Conservation (phyloP, 495 filamentous ascomycete species). For the Saxophila tyrrhenica region DNA sequence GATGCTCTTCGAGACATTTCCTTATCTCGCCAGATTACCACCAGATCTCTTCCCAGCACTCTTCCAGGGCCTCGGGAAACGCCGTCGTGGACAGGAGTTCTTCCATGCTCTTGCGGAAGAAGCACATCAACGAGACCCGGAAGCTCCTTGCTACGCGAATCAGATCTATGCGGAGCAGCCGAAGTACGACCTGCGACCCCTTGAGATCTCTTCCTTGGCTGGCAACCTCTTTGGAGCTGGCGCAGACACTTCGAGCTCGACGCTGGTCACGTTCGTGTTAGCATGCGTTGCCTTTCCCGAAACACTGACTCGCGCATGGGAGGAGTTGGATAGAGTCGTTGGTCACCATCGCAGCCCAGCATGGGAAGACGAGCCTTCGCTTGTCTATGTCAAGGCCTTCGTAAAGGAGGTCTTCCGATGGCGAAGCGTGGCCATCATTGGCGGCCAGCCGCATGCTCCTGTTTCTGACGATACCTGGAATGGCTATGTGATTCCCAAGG, state of each 20-base stretch:
- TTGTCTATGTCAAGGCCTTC: constrained; percentile 27
- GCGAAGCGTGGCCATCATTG: constrained; percentile 29
- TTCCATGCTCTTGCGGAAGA: constrained; percentile 18
- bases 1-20: constrained; percentile 44
- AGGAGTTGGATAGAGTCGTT: constrained; percentile 28
- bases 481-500: constrained; percentile 28
- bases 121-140: constrained; percentile 24
- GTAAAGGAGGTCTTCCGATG: constrained; percentile 30
- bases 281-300: constrained; percentile 29
- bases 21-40: constrained; percentile 42
- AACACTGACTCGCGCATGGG: constrained; percentile 23
- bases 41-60: constrained; percentile 49
- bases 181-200: constrained; percentile 28
- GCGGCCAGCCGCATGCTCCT: constrained; percentile 30
- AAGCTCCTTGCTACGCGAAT: constrained; percentile 31
- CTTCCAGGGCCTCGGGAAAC: constrained; percentile 32
- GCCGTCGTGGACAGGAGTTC: background rate
- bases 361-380: constrained; percentile 24
- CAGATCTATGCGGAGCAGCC: constrained; percentile 31
- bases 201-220: constrained; percentile 31
- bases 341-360: constrained; percentile 24
- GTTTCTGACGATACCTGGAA: constrained; percentile 28
- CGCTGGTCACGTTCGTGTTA: constrained; percentile 27
- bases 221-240: constrained; percentile 52
- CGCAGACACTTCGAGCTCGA: constrained; percentile 42